Conservation (phyloP, 441 rosid species). For the Sinapis alba region DNA sequence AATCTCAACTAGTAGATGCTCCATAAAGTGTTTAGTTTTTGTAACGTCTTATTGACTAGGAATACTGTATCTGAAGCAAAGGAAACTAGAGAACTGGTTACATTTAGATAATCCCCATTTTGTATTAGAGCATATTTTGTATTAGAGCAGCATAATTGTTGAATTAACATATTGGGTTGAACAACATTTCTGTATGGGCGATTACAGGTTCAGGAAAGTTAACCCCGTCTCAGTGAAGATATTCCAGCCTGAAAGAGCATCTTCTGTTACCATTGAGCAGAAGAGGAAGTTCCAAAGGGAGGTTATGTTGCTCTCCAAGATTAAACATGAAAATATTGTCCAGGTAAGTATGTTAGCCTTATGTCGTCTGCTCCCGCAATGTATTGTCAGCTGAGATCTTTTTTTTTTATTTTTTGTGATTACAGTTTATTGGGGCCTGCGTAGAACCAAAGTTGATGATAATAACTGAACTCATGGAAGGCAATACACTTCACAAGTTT, state of each 20-base stretch:
- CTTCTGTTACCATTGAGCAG: conserved; percentile 43
- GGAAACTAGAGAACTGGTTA: not conserved
- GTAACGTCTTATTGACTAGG: not conserved
- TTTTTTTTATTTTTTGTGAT: not conserved
- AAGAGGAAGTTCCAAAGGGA: conserved; percentile 68
- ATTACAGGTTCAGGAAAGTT: conserved; percentile 47
- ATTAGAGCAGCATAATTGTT: conserved; percentile 1
- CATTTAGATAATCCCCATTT: not conserved
- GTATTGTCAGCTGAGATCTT: conserved; percentile 8
- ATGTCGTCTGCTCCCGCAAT: not conserved
- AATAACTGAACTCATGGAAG: conserved; percentile 69
- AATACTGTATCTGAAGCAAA: not conserved
- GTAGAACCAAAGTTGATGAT: conserved; percentile 60
- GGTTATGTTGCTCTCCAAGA: conserved; percentile 60
- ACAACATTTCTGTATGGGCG: not conserved
- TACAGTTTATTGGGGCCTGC: conserved; percentile 68
- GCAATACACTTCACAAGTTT: conserved; percentile 60
- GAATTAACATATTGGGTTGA: not conserved
- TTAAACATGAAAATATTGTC: conserved; percentile 61
- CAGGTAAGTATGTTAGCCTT: conserved; percentile 44
- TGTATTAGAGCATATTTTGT: not conserved
- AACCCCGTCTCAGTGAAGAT: conserved; percentile 68
- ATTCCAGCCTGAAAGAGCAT: conserved; percentile 52
- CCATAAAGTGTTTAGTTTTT: not conserved
- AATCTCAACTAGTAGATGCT: not conserved